phyloP scores from a whole-genome alignment of 2,329 filamentous ascomycete genomes.

The Colletotrichum trifolii region DNA sequence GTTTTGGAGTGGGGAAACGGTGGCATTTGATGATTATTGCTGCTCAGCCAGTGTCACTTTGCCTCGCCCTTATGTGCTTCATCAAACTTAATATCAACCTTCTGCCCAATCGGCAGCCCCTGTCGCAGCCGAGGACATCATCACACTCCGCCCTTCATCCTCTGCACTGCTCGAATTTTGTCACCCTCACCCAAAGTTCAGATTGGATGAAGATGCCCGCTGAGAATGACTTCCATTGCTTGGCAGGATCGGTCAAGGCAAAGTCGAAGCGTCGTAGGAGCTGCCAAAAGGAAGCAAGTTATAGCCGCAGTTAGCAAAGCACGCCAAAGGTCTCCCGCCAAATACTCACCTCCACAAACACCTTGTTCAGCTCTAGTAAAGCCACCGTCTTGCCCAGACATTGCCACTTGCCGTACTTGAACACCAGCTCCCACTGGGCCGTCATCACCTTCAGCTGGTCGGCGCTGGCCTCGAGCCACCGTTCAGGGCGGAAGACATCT shows the following conservation, averaged over 20 bases:
- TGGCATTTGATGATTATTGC: background rate
- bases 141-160: background rate
- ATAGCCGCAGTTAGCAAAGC: background rate
- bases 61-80: constrained; percentile 18
- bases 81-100: background rate
- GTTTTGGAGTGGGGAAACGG: background rate
- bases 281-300: constrained; percentile 39
- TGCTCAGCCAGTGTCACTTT: background rate
- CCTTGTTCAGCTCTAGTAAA: constrained; percentile 57
- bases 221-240: constrained; percentile 46
- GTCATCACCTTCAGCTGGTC: constrained; percentile 49
- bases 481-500: constrained; percentile 57
- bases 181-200: constrained; percentile 45
- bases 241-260: constrained; percentile 44
- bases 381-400: constrained; percentile 60
- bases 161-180: constrained; percentile 12
- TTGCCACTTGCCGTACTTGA: constrained; percentile 54
- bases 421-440: constrained; percentile 54
- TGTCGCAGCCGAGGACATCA: background rate
- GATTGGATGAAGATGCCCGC: constrained; percentile 49
- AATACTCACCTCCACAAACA: constrained; percentile 53
- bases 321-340: background rate
- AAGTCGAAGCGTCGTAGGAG: constrained; percentile 47
- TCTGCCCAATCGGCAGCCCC: no score
- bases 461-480: constrained; percentile 56